Evolutionary conservation across 2,329 filamentous ascomycete genomes (phyloP).

Genomic region (Epichloe sibirici): DNA sequence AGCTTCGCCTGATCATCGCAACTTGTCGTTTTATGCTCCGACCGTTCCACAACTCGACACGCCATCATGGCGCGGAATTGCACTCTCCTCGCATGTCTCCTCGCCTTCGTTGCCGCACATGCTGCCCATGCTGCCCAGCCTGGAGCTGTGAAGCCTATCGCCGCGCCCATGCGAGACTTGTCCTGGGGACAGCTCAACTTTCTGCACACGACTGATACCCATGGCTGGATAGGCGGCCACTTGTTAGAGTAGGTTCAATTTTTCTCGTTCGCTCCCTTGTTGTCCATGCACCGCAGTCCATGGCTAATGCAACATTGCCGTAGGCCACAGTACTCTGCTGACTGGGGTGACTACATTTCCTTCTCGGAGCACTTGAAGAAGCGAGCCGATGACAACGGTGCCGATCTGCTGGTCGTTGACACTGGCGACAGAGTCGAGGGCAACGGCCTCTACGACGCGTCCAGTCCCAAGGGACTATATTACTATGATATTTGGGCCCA

Average conservation of each 20-base stretch:
- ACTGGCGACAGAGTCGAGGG: constrained; percentile 90
- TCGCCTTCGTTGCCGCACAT: constrained; percentile 17
- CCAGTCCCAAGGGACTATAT: constrained; percentile 74
- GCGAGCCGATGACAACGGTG: constrained; percentile 64
- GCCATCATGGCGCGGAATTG: constrained; percentile 16
- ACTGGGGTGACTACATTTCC: constrained; percentile 97
- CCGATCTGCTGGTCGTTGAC: constrained; percentile 85
- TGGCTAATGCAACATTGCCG: background rate
- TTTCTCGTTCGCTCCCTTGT: background rate
- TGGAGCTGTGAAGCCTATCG: constrained; percentile 62
- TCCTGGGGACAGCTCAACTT: constrained; percentile 94
- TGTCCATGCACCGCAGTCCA: background rate
- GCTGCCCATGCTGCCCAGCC: constrained; percentile 51
- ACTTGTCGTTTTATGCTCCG: background rate
- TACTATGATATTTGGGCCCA: constrained; percentile 78
- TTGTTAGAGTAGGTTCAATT: constrained; percentile 58
- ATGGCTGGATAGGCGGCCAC: constrained; percentile 93
- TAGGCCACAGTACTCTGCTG: constrained; percentile 80
- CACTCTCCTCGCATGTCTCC: constrained; percentile 17
- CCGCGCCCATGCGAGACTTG: constrained; percentile 71
- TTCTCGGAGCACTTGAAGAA: constrained; percentile 74
- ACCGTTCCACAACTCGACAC: background rate
- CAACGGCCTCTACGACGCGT: constrained; percentile 88
- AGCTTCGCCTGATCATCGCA: background rate
- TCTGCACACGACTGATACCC: constrained; percentile 90